phyloP scores from a whole-genome alignment of 202 grass and related monocot genomes.

The Saccharum hybrid region DNA sequence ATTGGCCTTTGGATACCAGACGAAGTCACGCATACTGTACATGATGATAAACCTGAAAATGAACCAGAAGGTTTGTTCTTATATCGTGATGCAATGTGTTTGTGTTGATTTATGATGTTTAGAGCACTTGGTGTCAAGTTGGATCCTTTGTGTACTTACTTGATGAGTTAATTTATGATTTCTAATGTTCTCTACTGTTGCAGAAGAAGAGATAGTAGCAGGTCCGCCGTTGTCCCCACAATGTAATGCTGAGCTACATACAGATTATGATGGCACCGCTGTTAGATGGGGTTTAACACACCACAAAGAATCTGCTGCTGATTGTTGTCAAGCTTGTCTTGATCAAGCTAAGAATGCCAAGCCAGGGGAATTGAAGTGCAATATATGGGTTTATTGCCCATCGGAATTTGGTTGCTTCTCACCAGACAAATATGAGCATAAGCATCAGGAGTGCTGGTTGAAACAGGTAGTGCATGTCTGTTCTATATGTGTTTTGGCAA shows the following conservation, averaged over 20 bases:
- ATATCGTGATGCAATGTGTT: not conserved
- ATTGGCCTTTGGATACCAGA: slow-evolving; percentile 83
- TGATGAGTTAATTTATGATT: slow-evolving; percentile 6
- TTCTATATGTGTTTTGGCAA: slow-evolving; percentile 24
- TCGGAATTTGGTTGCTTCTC: slow-evolving; percentile 95
- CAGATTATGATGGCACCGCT: slow-evolving; percentile 83
- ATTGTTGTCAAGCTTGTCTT: slow-evolving; percentile 92
- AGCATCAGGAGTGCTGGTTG: slow-evolving; percentile 99
- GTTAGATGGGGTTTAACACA: slow-evolving; percentile 97
- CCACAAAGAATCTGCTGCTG: slow-evolving; percentile 87
- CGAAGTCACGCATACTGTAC: slow-evolving; percentile 62
- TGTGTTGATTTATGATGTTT: slow-evolving; percentile 24
- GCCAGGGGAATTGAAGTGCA: slow-evolving; percentile 83
- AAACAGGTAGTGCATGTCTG: slow-evolving; percentile 68
- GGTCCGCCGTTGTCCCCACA: slow-evolving; percentile 73
- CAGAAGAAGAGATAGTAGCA: slow-evolving; percentile 88
- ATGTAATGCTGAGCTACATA: slow-evolving; percentile 81
- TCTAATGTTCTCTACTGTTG: slow-evolving; percentile 23
- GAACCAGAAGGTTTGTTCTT: slow-evolving; percentile 82
- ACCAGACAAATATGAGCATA: slow-evolving; percentile 97
- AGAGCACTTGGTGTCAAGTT: not conserved
- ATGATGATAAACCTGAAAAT: slow-evolving; percentile 84
- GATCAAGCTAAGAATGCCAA: slow-evolving; percentile 85
- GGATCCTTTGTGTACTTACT: not conserved
- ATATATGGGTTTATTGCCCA: slow-evolving; percentile 99